Conservation (phyloP, 1,284 basidiomycete species). For the Cystobasidium pallidum region DNA sequence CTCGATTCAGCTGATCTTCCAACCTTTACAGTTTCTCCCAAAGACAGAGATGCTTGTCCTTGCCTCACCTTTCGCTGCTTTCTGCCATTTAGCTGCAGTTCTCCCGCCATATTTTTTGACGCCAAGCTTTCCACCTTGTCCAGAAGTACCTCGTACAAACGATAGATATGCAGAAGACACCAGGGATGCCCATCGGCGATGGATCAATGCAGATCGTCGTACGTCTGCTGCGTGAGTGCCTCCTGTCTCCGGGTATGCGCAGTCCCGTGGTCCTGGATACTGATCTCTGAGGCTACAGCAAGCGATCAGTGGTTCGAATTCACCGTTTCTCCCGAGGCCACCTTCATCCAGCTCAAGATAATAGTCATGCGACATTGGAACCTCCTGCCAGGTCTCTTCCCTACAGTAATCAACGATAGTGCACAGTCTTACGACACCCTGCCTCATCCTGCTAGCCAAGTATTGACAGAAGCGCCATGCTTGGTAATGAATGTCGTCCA, state of each 20-base stretch:
- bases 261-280: too few species aligned
- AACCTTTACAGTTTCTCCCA: too few species aligned
- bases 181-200: too few species aligned
- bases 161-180: too few species aligned
- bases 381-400: neutral
- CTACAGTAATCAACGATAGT: neutral
- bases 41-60: too few species aligned
- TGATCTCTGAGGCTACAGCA: slow-evolving; percentile 16
- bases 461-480: neutral
- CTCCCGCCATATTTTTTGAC: too few species aligned
- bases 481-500: too few species aligned
- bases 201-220: slow-evolving; percentile 12
- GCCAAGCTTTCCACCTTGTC: too few species aligned
- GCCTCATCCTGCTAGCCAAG: neutral
- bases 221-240: slow-evolving; percentile 22
- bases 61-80: neutral
- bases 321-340: slow-evolving; percentile 8
- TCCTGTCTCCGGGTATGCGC: neutral
- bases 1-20: neutral
- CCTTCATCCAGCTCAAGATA: slow-evolving; percentile 23
- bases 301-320: slow-evolving; percentile 27
- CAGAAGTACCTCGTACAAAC: too few species aligned
- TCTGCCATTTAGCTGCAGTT: neutral
- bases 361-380: slow-evolving; percentile 26
- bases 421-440: neutral